A percentile compares a stretch with the other conserved stretches of the same genome.
These are phyloP conservation scores for Pichia membranifaciens DNA, from an alignment of 805 yeast genomes.

Conservation along the genomic window DNA sequence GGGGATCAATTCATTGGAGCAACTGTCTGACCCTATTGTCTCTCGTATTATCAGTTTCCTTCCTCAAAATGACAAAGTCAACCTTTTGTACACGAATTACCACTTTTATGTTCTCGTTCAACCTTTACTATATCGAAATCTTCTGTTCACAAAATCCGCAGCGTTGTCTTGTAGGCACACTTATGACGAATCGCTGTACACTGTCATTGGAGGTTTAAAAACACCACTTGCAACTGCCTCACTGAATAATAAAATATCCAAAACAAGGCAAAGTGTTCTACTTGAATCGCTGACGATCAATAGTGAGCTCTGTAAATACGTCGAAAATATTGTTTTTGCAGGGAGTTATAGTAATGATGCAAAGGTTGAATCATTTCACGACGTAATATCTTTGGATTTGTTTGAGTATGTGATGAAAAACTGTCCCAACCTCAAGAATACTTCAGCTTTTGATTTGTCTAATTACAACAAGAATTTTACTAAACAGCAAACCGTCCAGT, in stretches of 20 bases:
- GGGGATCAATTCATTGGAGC: conserved; percentile 3
- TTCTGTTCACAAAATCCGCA: conserved; percentile 34
- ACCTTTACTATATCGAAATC: conserved; percentile 32
- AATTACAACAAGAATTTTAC: background rate
- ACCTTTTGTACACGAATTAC: conserved; percentile 30
- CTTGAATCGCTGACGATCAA: conserved; percentile 33
- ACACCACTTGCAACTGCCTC: conserved; percentile 31
- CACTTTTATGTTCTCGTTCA: conserved; percentile 27
- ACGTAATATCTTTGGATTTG: conserved; percentile 5
- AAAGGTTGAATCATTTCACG: background rate
- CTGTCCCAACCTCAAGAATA: conserved; percentile 14
- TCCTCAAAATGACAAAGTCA: conserved; percentile 36
- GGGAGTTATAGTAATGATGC: conserved; percentile 21
- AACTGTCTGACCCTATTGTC: conserved; percentile 22
- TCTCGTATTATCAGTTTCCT: conserved; percentile 24
- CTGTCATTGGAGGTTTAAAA: conserved; percentile 35
- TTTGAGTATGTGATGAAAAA: conserved; percentile 4
- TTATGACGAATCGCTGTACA: conserved; percentile 32
- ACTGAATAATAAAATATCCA: conserved; percentile 33
- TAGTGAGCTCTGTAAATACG: conserved; percentile 27
- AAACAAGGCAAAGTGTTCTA: conserved; percentile 37
- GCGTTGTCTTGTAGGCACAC: conserved; percentile 24
- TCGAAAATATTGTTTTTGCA: conserved; percentile 33
- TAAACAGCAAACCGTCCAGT: conserved; percentile 10
- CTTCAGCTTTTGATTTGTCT: conserved; percentile 4